Base-by-base conservation (phyloP, 805 yeast species). In the Pichia heedii region DNA sequence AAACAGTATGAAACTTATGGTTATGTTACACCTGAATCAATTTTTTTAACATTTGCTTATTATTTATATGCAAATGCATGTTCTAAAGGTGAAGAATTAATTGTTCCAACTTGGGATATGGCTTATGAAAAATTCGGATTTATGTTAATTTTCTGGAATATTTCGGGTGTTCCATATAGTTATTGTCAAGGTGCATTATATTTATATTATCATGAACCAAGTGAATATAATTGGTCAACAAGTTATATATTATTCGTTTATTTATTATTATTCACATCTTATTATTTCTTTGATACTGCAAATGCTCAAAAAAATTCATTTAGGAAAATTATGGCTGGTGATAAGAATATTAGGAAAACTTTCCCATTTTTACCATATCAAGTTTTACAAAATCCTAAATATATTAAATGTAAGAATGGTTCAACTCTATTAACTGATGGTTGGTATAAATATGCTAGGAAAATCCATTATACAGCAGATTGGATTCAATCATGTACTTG, bases 31-130 rank as follows among this genome's bases (percentile, higher is more conserved):
- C 77, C 88, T 33, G 95, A 87, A 66, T 80, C 86, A 37, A 69
- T 71, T 38, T 78, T 83, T 50, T 70, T 88, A 33, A 65, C 85
- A 52, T 67, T 83, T 47, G 97, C 95, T 13, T 94, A 90, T 63
- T 93, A 94, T 84, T 69, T 88, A 39, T 93, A 93, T 60, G 96
- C 95, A 48, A 90, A 93, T 59, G 96, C 97, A 3, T 90, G 97
- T 66, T 81, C 95, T 45, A 93, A 93, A 67, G 98, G 97, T 54
- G 98, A 93, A 67, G 97, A 93, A 63, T 71, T 90, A 55, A 93
- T 93, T 61, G 95, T 89, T 50, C 96, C 97, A 54, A 84, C 96
- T 18, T 93, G 98, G 97, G 98, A 93, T 65, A 90, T 93, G 97
- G 96, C 95, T 27, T 93, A 93, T 65, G 98, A 93, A 65, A 93